A percentile compares a stretch with the other conserved stretches of the same genome.
Evolutionary conservation across 208 protist species (phyloP).

Genomic region (Tritrichomonas musculus): DNA sequence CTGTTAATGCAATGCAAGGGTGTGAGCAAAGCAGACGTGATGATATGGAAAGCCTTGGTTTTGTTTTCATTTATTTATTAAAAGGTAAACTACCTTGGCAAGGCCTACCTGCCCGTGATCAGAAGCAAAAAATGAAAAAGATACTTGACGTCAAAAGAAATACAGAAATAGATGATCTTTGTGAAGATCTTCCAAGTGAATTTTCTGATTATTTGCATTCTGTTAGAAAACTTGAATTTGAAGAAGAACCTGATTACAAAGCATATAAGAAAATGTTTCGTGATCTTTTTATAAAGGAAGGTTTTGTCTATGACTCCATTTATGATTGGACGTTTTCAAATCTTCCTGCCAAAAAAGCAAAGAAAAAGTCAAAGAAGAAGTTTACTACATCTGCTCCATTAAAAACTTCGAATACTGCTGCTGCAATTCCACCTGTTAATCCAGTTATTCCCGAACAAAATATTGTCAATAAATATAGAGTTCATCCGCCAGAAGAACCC

Average conservation of each 20-base stretch:
- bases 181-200: neutral
- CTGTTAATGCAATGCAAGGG: constrained; percentile 97
- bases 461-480: too few species aligned
- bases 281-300: neutral
- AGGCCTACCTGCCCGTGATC: constrained; percentile 60
- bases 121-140: neutral
- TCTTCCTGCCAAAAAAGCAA: neutral
- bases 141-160: neutral
- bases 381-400: too few species aligned
- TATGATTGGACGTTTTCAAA: constrained; percentile 20
- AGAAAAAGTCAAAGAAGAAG: neutral
- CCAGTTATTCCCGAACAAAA: too few species aligned
- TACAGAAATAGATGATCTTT: neutral
- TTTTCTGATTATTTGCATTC: neutral
- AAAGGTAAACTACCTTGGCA: constrained; percentile 96
- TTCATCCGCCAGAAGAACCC: too few species aligned
- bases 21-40: constrained; percentile 74
- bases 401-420: too few species aligned
- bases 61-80: constrained; percentile 97
- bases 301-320: neutral
- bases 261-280: neutral
- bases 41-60: constrained; percentile 84
- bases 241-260: neutral
- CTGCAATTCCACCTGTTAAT: too few species aligned
- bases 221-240: neutral